Evolutionary conservation across 139 green algal species (phyloP).

Genomic region (Volvox reticuliferus): DNA sequence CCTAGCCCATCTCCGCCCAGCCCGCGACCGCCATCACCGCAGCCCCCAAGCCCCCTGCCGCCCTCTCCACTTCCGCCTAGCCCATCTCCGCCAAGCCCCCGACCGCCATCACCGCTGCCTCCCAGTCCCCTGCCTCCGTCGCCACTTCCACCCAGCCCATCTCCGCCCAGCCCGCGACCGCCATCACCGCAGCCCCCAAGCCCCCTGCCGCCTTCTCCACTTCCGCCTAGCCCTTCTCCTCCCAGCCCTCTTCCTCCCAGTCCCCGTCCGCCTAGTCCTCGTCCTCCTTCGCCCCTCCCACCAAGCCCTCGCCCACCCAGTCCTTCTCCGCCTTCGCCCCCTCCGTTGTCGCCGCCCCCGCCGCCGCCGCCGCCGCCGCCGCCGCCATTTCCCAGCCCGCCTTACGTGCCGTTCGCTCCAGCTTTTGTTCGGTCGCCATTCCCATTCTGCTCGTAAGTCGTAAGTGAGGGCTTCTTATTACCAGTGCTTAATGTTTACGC

Average conservation of each 20-base stretch:
- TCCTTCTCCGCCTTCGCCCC: not conserved
- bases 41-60: not conserved
- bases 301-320: not conserved
- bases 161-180: not conserved
- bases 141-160: not conserved
- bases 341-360: not conserved
- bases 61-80: no score
- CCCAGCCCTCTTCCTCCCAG: not conserved
- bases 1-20: not conserved
- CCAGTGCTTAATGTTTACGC: no score
- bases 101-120: not conserved
- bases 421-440: not conserved
- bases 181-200: not conserved
- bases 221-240: not conserved
- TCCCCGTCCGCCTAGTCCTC: not conserved
- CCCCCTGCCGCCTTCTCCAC: not conserved
- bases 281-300: not conserved
- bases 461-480: not conserved
- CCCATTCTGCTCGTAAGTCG: slow-evolving; percentile 37
- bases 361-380: not conserved
- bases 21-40: not conserved
- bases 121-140: not conserved
- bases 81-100: not conserved
- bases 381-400: not conserved
- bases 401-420: not conserved